Base-by-base conservation (phyloP, 768 basidiomycete genomes). In the Mycena galericulata region DNA sequence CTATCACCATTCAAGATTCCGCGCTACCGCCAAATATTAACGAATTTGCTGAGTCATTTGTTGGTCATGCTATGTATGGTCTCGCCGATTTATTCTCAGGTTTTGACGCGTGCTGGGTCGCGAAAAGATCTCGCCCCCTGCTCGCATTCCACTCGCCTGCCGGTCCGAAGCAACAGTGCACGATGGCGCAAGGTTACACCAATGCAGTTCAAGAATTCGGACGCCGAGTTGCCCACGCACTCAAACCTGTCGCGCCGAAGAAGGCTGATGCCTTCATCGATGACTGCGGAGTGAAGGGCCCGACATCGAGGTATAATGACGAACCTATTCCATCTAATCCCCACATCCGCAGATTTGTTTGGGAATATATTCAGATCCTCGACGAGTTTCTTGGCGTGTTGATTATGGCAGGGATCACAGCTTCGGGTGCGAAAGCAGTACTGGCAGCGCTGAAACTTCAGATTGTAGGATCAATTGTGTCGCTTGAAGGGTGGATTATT, bases 381-480 rank as follows among this genome's bases (percentile, higher is more conserved):
- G 69, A 70, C 30, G 22, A 43, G 1, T 62, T 62, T 43, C 61
- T 62, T 0, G 66, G 43, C 0, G 60, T 72, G 0, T 64, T 81
- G 7, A 71, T 73, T 17, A 53, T 54, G 4, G 74, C 79, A 0
- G 79, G 81, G 0, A 64, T 78, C 1, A 82, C 80, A 1, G 75
- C 75, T 1, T 81, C 80, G 0, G 80, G 79, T 9, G 55, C 63
- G 34, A 83, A 82, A 60, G 43, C 78, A 0, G 53, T 75, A 3
- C 57, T 79, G 0, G 76, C 75, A 0, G 71, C 73, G 0, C 74
- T 74, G 0, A 17, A 59, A 0, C 63, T 80, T 0, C 41, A 68
- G 2, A 78, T 82, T 18, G 79, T 81, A 3, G 80, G 82, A 0
- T 58, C 78, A 0, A 46, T 74, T 0, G 78, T 77, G 1, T 77